Percentiles rank a stretch among this genome's conserved stretches.
These are phyloP conservation scores for Chalciporus piperatoides DNA, from an alignment of 1,284 basidiomycete species.

Conservation along the genomic window DNA sequence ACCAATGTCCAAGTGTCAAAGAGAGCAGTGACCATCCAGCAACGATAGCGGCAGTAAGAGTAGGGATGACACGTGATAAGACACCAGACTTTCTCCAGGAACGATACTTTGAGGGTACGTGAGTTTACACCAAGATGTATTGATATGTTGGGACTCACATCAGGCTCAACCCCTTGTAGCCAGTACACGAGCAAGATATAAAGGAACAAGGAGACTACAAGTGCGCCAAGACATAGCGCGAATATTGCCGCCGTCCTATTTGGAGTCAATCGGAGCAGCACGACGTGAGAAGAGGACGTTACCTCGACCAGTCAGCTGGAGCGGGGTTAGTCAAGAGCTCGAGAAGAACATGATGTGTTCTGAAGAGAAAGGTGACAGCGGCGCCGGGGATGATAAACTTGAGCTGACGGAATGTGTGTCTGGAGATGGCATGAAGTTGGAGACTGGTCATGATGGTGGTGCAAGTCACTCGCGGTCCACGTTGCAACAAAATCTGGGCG, in stretches of 20 bases:
- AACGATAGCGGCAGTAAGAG: constrained; percentile 64
- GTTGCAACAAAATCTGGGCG: background rate
- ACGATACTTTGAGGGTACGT: constrained; percentile 46
- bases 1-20: constrained; percentile 60
- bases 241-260: constrained; percentile 48
- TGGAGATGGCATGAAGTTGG: constrained; percentile 24
- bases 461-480: background rate
- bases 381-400: constrained; percentile 71
- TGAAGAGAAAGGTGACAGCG: constrained; percentile 55
- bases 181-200: constrained; percentile 65
- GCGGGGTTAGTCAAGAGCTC: constrained; percentile 35
- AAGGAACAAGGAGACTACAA: constrained; percentile 65
- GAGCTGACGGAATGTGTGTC: constrained; percentile 61
- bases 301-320: constrained; percentile 50
- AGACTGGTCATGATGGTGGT: constrained; percentile 17
- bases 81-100: constrained; percentile 60
- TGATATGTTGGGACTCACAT: constrained; percentile 46
- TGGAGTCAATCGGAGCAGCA: constrained; percentile 5
- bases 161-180: constrained; percentile 59
- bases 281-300: constrained; percentile 20
- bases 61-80: constrained; percentile 56
- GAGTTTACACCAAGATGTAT: background rate
- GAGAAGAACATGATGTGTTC: constrained; percentile 50
- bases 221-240: constrained; percentile 48
- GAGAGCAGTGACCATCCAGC: constrained; percentile 63